Evolutionary conservation across 805 yeast species (phyloP).

Genomic region (Hanseniaspora occidentalis): DNA sequence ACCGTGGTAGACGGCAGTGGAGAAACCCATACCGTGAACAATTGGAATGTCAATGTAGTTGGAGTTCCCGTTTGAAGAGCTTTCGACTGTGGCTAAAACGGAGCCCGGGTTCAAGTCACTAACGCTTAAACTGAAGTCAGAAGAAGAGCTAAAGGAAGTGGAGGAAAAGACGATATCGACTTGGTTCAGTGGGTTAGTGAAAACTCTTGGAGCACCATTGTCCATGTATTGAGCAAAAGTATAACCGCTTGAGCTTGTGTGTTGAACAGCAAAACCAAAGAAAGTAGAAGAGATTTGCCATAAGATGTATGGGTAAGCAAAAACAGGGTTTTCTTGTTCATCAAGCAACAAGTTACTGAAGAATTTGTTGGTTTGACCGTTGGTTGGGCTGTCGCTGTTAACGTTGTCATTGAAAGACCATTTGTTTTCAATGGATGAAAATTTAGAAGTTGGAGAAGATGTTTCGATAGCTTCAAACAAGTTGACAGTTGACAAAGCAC

Average conservation of each 20-base stretch:
- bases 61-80: constrained; percentile 12
- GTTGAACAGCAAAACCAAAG: constrained; percentile 53
- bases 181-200: constrained; percentile 41
- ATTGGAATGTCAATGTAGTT: constrained; percentile 36
- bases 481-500: constrained; percentile 22
- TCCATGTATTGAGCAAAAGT: constrained; percentile 35
- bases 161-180: constrained; percentile 48
- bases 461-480: constrained; percentile 39
- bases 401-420: constrained; percentile 37
- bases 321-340: constrained; percentile 40
- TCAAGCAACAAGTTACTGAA: constrained; percentile 52
- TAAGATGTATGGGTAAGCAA: constrained; percentile 55
- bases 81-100: constrained; percentile 30
- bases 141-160: constrained; percentile 28
- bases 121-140: constrained; percentile 29
- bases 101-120: constrained; percentile 39
- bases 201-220: constrained; percentile 31
- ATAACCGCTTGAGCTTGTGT: constrained; percentile 33
- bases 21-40: constrained; percentile 51
- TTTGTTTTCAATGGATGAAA: constrained; percentile 33
- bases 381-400: constrained; percentile 25
- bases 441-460: constrained; percentile 32
- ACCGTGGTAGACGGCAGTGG: constrained; percentile 39
- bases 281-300: constrained; percentile 37
- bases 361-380: constrained; percentile 66